Conservation (phyloP, 306 rosid species). For the Cucumis cinereus region DNA sequence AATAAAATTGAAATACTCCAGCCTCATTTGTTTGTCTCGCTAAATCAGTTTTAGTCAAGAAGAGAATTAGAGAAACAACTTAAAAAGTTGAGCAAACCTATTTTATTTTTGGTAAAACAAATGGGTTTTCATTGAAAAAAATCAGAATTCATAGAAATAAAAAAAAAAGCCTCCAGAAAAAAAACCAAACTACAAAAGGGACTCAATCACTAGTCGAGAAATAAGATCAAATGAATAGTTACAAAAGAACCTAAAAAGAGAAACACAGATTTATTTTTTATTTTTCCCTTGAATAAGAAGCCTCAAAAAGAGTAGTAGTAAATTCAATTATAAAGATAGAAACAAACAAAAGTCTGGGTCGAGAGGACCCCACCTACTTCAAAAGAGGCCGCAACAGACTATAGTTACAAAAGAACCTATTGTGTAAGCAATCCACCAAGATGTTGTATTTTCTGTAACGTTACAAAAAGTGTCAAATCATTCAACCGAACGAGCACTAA, state of each 20-base stretch:
- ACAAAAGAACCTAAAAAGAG: no score
- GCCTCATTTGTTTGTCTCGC: neutral
- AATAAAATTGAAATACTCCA: neutral
- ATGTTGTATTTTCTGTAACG: no score
- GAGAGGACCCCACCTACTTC: neutral
- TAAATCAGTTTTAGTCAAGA: neutral
- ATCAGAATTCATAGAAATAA: no score
- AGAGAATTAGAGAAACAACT: neutral
- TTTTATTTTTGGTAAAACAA: neutral
- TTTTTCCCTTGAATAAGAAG: neutral
- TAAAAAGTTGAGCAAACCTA: neutral
- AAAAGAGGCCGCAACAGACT: neutral
- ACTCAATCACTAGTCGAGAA: no score
- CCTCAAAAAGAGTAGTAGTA: neutral
- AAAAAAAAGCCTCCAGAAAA: no score
- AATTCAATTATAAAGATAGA: neutral
- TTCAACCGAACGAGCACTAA: neutral
- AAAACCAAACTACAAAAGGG: no score
- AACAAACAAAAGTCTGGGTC: neutral
- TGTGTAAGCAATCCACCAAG: neutral
- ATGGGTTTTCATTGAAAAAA: no score
- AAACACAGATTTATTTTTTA: no score
- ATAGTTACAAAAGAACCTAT: neutral
- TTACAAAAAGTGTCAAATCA: no score
- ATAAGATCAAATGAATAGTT: no score